These are phyloP conservation scores for Botrytis deweyae DNA, from an alignment of 2,329 filamentous ascomycete genomes.

Conservation along the genomic window DNA sequence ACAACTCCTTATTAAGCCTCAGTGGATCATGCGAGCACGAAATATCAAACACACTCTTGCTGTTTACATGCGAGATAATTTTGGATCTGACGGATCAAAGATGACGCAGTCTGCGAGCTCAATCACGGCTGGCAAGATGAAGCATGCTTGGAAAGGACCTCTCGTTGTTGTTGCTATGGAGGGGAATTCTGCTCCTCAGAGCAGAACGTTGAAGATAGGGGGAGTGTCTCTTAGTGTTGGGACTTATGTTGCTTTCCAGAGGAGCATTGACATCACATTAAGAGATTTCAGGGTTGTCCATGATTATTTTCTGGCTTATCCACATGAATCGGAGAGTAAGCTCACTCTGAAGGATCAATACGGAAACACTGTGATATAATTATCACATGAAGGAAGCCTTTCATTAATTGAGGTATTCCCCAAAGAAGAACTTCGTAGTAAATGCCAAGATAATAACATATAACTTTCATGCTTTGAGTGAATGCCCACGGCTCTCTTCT, in stretches of 20 bases:
- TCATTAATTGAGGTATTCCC: not conserved
- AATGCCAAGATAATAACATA: not conserved
- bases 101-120: slow-evolving; percentile 3
- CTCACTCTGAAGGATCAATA: not conserved
- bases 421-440: no score
- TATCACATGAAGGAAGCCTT: not conserved
- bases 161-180: not conserved
- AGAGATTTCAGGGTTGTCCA: slow-evolving; percentile 9
- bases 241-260: not conserved
- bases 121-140: not conserved
- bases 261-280: not conserved
- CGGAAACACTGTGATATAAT: not conserved
- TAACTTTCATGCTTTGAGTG: not conserved
- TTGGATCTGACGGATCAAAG: slow-evolving; percentile 9
- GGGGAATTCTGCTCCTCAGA: not conserved
- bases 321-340: not conserved
- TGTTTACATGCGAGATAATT: not conserved
- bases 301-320: slow-evolving; percentile 15
- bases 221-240: not conserved
- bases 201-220: not conserved
- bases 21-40: not conserved
- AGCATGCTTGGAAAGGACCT: not conserved
- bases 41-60: not conserved
- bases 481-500: not conserved
- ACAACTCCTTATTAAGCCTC: not conserved